Percentiles rank a stretch among this genome's conserved stretches.
Conservation (phyloP, 2,329 filamentous ascomycete genomes). For the Oidium heveae region DNA sequence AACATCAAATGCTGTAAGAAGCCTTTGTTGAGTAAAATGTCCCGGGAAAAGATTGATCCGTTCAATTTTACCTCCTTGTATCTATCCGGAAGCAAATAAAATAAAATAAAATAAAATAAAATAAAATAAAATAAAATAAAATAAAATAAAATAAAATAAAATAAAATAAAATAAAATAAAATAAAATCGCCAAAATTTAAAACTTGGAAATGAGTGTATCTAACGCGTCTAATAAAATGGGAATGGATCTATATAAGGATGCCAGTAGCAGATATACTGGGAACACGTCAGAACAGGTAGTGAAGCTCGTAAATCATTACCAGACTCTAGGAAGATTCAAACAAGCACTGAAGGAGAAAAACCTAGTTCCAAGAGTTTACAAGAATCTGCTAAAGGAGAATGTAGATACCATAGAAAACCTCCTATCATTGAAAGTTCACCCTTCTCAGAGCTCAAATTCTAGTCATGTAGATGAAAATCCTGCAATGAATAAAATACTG, state of each 20-base stretch:
- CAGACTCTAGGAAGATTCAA: not conserved
- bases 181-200: too few relatives aligned
- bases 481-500: not conserved
- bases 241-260: not conserved
- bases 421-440: not conserved
- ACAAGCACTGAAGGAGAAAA: not conserved
- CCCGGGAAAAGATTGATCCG: too few relatives aligned
- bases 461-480: not conserved
- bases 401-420: not conserved
- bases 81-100: too few relatives aligned
- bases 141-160: too few relatives aligned
- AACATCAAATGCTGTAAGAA: too few relatives aligned
- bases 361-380: not conserved
- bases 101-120: too few relatives aligned
- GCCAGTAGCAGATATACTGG: not conserved
- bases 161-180: too few relatives aligned
- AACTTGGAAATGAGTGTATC: not conserved
- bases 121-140: too few relatives aligned
- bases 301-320: not conserved
- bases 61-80: too few relatives aligned
- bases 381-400: not conserved
- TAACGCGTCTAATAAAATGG: not conserved
- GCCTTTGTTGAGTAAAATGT: too few relatives aligned
- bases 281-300: not conserved
- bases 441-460: not conserved